Base-by-base conservation (phyloP, 768 basidiomycete genomes). In the Grammothele lineata region DNA sequence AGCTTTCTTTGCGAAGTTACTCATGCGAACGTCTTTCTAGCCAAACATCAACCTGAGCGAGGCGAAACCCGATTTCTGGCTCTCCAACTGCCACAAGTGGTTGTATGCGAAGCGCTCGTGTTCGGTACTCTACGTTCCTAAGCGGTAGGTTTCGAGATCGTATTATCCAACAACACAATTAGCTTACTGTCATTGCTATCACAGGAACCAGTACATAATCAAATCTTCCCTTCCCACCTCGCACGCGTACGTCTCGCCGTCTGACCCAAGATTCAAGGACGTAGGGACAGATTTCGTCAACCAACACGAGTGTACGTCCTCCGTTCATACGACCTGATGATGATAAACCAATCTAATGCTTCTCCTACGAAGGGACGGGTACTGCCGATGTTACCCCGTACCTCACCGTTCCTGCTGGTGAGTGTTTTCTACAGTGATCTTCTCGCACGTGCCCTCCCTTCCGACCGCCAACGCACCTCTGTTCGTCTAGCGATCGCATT, bases 31-130 rank as follows among this genome's bases (percentile, higher is more conserved):
- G n/a, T n/a, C n/a, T n/a, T n/a, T n/a, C n/a, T n/a, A 62, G 61
- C 21, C 48, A 5, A 65, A 76, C 44, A 71, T 88, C 47, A 73
- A 88, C 57, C 62, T 91, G 15, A 69, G 68, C 3, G 67, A 70
- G 36, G 66, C 65, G 0, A 67, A 72, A 40, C 85, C 85, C 10
- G 90, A 92, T 64, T 89, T 92, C 59, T 90, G 82, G 81, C 68
- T 84, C 19, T 83, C 87, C 80, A 91, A 91, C 56, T 85, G 84
- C 54, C 86, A 92, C 65, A 92, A 93, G 64, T 94, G 92, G 90
- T 66, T 92, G 2, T 82, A 74, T 55, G 72, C 78, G 3, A 84
- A 88, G 61, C 75, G 90, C 4, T 70, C 78, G 1, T 80, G 74
- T 37, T 80, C 87, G 0, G 69, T 85, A 14, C 67, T 93, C 14